Percentiles rank a stretch among this genome's conserved stretches.
phyloP scores from a whole-genome alignment of 805 yeast genomes.

The Spathaspora arborariae region DNA sequence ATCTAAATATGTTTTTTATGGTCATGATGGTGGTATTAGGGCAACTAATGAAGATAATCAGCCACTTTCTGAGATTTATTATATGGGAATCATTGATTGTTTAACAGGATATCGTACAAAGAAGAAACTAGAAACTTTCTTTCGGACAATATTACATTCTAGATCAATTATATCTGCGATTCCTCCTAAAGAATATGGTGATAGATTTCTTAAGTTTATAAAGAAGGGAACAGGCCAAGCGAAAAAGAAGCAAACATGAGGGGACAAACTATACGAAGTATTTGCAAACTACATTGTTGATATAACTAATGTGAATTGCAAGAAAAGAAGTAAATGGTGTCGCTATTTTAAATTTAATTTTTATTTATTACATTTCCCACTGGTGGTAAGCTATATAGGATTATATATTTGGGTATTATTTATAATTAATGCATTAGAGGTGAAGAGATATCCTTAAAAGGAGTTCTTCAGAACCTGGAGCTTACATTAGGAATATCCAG shows the following conservation, averaged over 20 bases:
- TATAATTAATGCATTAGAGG: not conserved
- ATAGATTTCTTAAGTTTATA: conserved; percentile 75
- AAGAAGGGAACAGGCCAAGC: conserved; percentile 21
- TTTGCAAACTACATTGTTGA: not conserved
- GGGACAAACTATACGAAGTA: not conserved
- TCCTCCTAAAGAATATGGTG: conserved; percentile 89
- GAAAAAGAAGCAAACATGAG: conserved; percentile 9
- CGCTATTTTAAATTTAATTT: not conserved
- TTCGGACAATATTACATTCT: conserved; percentile 70
- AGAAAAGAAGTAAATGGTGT: not conserved
- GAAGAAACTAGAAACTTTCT: conserved; percentile 80
- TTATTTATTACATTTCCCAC: not conserved
- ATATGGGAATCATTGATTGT: conserved; percentile 92
- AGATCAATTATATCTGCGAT: conserved; percentile 77
- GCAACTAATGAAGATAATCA: conserved; percentile 63
- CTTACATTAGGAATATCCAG: too few species aligned
- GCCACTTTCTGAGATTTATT: conserved; percentile 69
- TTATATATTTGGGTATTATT: not conserved
- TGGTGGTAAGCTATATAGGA: not conserved
- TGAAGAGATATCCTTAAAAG: not conserved
- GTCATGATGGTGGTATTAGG: conserved; percentile 80
- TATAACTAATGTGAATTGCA: not conserved
- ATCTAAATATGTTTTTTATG: conserved; percentile 58
- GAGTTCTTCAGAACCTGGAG: too few species aligned
- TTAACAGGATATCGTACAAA: conserved; percentile 72